phyloP scores from a whole-genome alignment of 1,284 basidiomycete species.

The Irpex lacteus region DNA sequence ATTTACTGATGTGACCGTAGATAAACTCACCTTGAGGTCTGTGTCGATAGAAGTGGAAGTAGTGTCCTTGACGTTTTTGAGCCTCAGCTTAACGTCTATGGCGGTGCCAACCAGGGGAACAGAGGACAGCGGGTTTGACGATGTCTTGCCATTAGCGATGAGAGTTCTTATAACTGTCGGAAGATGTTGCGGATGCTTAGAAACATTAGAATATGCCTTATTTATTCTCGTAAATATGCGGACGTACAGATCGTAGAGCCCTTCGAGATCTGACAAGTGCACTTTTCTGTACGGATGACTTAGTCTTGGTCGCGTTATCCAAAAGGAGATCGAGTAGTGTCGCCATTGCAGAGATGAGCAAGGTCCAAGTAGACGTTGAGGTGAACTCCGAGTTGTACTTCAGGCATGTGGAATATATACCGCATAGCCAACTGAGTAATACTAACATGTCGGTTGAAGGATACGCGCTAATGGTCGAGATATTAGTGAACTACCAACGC shows the following conservation, averaged over 20 bases:
- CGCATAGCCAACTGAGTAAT: conserved; percentile 73
- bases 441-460: conserved; percentile 67
- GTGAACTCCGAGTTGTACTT: conserved; percentile 42
- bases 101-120: conserved; percentile 58
- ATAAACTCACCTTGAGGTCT: conserved; percentile 40
- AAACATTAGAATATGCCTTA: background rate
- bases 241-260: conserved; percentile 56
- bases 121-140: conserved; percentile 43
- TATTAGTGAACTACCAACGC: conserved; percentile 7
- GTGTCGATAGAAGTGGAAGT: conserved; percentile 37
- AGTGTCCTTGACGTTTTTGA: conserved; percentile 52
- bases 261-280: conserved; percentile 59
- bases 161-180: conserved; percentile 47
- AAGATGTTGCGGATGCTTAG: conserved; percentile 37
- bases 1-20: background rate
- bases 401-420: conserved; percentile 55
- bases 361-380: conserved; percentile 44
- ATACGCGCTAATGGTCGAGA: conserved; percentile 43
- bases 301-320: conserved; percentile 47
- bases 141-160: conserved; percentile 46
- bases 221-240: conserved; percentile 2
- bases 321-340: conserved; percentile 58
- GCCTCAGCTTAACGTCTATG: conserved; percentile 57
- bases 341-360: conserved; percentile 53
- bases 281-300: conserved; percentile 58